Percentiles rank a stretch among this genome's conserved stretches.
phyloP scores from a whole-genome alignment of 2,329 filamentous ascomycete genomes.

The Lachnellula suecica region DNA sequence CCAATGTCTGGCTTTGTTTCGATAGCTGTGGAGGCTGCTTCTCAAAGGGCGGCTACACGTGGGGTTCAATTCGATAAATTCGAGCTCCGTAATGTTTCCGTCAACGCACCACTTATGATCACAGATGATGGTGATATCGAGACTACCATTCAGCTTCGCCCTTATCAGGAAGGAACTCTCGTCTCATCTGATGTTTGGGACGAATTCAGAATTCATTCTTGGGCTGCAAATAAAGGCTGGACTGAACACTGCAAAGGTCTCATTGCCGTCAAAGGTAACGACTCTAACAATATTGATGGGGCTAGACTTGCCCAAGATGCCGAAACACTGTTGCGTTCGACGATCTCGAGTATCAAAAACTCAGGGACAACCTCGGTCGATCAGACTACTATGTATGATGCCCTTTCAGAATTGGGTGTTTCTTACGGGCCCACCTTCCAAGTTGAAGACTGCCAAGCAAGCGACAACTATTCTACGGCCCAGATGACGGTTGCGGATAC shows the following conservation, averaged over 20 bases:
- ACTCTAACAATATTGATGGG: constrained; percentile 42
- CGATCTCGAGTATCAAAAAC: constrained; percentile 32
- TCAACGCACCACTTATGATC: constrained; percentile 47
- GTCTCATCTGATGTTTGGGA: constrained; percentile 47
- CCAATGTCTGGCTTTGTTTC: constrained; percentile 35
- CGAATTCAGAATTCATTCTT: constrained; percentile 57
- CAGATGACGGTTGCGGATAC: constrained; percentile 44
- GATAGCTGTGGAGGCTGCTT: constrained; percentile 36
- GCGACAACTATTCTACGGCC: constrained; percentile 31
- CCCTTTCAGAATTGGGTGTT: constrained; percentile 46
- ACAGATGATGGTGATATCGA: constrained; percentile 49
- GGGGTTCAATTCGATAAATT: constrained; percentile 40
- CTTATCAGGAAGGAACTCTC: constrained; percentile 41
- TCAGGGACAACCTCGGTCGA: constrained; percentile 31
- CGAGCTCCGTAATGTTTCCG: constrained; percentile 46
- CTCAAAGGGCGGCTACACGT: constrained; percentile 25
- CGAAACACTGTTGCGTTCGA: constrained; percentile 29
- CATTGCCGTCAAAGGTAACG: constrained; percentile 39
- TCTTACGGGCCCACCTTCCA: constrained; percentile 53
- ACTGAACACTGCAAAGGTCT: constrained; percentile 57
- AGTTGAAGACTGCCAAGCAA: constrained; percentile 46
- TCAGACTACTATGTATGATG: constrained; percentile 44
- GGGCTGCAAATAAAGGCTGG: constrained; percentile 52
- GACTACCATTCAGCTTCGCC: constrained; percentile 47
- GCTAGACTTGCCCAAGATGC: constrained; percentile 5